Conservation (phyloP, 1,284 basidiomycete genomes). For the Trichosporon inkin region DNA sequence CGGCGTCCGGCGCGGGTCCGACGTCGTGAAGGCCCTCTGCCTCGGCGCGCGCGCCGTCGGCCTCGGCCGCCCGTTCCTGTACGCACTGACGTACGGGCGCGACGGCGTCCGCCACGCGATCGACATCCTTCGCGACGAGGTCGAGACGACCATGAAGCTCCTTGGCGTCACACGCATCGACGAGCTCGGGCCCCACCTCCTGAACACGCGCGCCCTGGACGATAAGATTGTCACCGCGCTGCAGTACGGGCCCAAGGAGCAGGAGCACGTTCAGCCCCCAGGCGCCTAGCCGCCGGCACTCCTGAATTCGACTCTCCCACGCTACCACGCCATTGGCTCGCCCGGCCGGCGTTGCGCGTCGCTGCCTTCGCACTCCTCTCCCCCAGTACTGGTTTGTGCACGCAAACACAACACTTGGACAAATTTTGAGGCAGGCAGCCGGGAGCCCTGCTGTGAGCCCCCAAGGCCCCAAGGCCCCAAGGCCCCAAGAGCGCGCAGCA, state of each 20-base stretch:
- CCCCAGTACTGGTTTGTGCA: background rate
- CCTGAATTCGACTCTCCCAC: too few species aligned
- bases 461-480: too few species aligned
- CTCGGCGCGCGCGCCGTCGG: conserved; percentile 54
- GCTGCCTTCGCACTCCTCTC: too few species aligned
- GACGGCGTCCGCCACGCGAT: conserved; percentile 52
- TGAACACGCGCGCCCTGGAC: conserved; percentile 39
- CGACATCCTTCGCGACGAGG: conserved; percentile 51
- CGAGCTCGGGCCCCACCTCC: conserved; percentile 48
- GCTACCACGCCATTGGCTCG: background rate
- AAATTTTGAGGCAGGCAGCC: background rate
- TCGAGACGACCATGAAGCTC: conserved; percentile 71
- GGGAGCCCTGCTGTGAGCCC: too few species aligned
- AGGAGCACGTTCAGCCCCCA: background rate
- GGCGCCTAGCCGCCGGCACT: too few species aligned
- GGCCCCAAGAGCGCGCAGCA: background rate
- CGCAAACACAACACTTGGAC: background rate
- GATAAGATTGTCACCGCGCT: conserved; percentile 26
- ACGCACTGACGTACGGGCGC: conserved; percentile 48
- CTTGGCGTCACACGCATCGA: conserved; percentile 65
- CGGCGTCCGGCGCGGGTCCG: conserved; percentile 52
- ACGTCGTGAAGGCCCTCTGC: conserved; percentile 54
- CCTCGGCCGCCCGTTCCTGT: conserved; percentile 52
- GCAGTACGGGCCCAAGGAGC: conserved; percentile 27
- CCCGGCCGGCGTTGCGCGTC: too few species aligned